These are phyloP conservation scores for Dryas alaskensis DNA, from an alignment of 306 rosid genomes.

Conservation along the genomic window DNA sequence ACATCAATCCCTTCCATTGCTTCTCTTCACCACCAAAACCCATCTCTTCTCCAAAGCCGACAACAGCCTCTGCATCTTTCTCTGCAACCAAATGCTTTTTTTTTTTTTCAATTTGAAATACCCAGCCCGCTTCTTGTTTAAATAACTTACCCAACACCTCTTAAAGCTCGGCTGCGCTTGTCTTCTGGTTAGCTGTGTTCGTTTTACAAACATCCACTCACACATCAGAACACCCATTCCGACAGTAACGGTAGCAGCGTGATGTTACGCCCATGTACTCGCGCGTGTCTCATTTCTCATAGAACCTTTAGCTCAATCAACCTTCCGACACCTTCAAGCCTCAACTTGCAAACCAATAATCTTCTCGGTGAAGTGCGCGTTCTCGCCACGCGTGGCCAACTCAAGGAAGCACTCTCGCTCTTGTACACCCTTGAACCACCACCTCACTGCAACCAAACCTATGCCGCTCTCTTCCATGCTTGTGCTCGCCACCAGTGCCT, in stretches of 20 bases:
- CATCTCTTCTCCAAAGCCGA: no score
- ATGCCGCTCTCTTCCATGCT: slow-evolving; percentile 63
- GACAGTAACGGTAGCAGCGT: not conserved
- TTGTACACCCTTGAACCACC: slow-evolving; percentile 34
- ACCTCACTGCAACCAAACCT: slow-evolving; percentile 48
- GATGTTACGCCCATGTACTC: slow-evolving; percentile 27
- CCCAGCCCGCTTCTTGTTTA: no score
- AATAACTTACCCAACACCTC: no score
- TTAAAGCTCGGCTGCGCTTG: no score
- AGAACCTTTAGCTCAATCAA: slow-evolving; percentile 21
- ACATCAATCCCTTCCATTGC: no score
- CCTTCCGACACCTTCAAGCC: slow-evolving; percentile 16
- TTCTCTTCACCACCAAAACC: no score
- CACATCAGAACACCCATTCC: no score
- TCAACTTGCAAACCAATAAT: slow-evolving; percentile 23
- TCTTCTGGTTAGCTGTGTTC: no score
- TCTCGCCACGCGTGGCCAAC: slow-evolving; percentile 48
- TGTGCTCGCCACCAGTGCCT: slow-evolving; percentile 57
- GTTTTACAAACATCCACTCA: no score
- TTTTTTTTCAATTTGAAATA: no score
- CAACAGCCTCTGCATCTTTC: no score
- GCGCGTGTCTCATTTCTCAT: slow-evolving; percentile 15
- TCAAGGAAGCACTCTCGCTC: slow-evolving; percentile 56
- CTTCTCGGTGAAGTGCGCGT: slow-evolving; percentile 28
- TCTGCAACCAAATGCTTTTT: no score